These are phyloP conservation scores for Dicorynia guianensis DNA, from an alignment of 306 rosid species.

Conservation along the genomic window DNA sequence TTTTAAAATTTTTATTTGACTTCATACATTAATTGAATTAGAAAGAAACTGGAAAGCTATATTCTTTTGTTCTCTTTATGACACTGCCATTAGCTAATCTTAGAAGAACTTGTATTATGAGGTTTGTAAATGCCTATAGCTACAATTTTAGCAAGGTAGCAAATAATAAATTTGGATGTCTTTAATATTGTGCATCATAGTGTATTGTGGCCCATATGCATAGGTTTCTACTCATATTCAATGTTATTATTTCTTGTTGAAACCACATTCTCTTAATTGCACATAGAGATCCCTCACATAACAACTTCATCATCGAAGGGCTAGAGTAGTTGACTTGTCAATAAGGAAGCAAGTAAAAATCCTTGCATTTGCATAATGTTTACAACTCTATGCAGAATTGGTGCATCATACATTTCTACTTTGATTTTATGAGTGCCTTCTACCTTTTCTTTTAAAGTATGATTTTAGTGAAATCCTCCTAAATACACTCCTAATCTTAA, in stretches of 20 bases:
- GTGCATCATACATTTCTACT: no score
- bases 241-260: not conserved
- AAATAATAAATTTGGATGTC: conserved; percentile 22
- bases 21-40: not conserved
- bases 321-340: conserved; percentile 23
- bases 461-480: no score
- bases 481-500: no score
- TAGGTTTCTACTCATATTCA: no score
- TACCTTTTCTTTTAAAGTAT: no score
- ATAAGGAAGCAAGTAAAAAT: conserved; percentile 38
- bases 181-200: not conserved
- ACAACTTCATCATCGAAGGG: conserved; percentile 28
- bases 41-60: conserved; percentile 4
- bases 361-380: not conserved
- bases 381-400: no score
- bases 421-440: no score
- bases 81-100: not conserved
- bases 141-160: not conserved
- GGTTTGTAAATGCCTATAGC: not conserved
- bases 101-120: not conserved
- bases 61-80: not conserved
- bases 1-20: not conserved
- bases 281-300: conserved; percentile 53
- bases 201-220: no score
- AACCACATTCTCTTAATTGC: not conserved